A percentile compares a stretch with the other conserved stretches of the same genome.
Evolutionary conservation across 139 green algal genomes (phyloP).

Genomic region (Micromonas pusilla): DNA sequence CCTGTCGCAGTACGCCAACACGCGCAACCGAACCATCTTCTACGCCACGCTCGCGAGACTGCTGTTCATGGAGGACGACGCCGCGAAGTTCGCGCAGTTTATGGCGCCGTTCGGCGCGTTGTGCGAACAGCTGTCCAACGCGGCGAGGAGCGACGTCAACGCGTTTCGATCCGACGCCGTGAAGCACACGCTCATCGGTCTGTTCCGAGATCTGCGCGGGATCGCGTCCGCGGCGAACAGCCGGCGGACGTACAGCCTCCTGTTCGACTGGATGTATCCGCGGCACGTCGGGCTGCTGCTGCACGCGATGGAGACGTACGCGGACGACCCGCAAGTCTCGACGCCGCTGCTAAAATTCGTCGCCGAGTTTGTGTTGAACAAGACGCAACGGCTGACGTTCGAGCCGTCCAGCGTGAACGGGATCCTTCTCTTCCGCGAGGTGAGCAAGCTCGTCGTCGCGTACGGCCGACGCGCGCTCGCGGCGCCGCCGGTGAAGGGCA

Average conservation of each 20-base stretch:
- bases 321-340: slow-evolving; percentile 56
- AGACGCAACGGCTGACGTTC: slow-evolving; percentile 90
- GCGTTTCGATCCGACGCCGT: slow-evolving; percentile 49
- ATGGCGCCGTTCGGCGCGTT: slow-evolving; percentile 68
- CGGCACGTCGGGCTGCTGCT: slow-evolving; percentile 72
- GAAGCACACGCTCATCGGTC: slow-evolving; percentile 60
- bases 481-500: background rate
- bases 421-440: slow-evolving; percentile 84
- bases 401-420: slow-evolving; percentile 89
- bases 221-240: slow-evolving; percentile 82
- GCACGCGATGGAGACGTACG: slow-evolving; percentile 75
- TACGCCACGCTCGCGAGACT: slow-evolving; percentile 86
- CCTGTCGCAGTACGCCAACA: slow-evolving; percentile 69
- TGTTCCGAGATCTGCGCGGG: slow-evolving; percentile 89
- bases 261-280: slow-evolving; percentile 98
- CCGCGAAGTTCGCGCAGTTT: slow-evolving; percentile 80
- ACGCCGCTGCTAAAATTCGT: slow-evolving; percentile 93
- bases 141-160: slow-evolving; percentile 27
- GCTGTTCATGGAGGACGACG: slow-evolving; percentile 93
- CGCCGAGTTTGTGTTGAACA: slow-evolving; percentile 93
- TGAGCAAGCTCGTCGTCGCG: slow-evolving; percentile 65
- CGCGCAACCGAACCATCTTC: slow-evolving; percentile 80
- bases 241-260: slow-evolving; percentile 60
- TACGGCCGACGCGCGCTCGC: slow-evolving; percentile 68
- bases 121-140: background rate